Conservation (phyloP, 1,284 basidiomycete genomes). For the Veloporphyrellus conicus region DNA sequence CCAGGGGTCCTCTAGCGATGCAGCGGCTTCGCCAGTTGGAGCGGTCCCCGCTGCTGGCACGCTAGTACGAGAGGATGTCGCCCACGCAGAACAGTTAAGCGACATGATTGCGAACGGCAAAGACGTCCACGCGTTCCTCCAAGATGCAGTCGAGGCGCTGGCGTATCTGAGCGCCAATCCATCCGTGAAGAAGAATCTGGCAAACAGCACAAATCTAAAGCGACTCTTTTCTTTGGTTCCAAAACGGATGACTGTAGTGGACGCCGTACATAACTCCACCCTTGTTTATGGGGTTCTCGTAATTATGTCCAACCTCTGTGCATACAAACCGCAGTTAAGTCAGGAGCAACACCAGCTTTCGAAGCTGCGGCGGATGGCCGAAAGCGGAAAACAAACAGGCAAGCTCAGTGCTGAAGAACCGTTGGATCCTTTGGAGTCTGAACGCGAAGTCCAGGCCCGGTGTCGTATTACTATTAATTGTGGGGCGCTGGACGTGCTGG, state of each 20-base stretch:
- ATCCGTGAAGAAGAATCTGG: constrained; percentile 60
- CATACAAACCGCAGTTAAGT: constrained; percentile 64
- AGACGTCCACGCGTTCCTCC: constrained; percentile 39
- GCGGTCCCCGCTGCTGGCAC: constrained; percentile 28
- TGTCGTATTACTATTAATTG: constrained; percentile 53
- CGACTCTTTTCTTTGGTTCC: constrained; percentile 61
- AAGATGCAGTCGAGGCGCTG: constrained; percentile 76
- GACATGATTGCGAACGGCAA: constrained; percentile 45
- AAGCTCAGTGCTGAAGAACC: constrained; percentile 19
- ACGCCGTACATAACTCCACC: constrained; percentile 39
- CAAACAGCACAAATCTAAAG: constrained; percentile 56
- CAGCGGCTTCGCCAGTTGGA: constrained; percentile 32
- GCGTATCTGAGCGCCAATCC: constrained; percentile 74
- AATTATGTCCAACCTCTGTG: constrained; percentile 70
- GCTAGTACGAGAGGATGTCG: constrained; percentile 39
- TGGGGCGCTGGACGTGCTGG: constrained; percentile 63
- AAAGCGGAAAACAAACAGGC: constrained; percentile 36
- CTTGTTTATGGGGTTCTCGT: constrained; percentile 73
- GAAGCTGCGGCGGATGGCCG: constrained; percentile 71
- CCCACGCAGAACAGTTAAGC: constrained; percentile 56
- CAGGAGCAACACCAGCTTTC: constrained; percentile 80
- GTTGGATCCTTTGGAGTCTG: constrained; percentile 49
- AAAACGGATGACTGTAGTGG: constrained; percentile 38
- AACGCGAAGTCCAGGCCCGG: constrained; percentile 59
- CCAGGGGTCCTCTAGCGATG: constrained; percentile 51